phyloP scores from a whole-genome alignment of 208 protist genomes.

The Giardia muris region DNA sequence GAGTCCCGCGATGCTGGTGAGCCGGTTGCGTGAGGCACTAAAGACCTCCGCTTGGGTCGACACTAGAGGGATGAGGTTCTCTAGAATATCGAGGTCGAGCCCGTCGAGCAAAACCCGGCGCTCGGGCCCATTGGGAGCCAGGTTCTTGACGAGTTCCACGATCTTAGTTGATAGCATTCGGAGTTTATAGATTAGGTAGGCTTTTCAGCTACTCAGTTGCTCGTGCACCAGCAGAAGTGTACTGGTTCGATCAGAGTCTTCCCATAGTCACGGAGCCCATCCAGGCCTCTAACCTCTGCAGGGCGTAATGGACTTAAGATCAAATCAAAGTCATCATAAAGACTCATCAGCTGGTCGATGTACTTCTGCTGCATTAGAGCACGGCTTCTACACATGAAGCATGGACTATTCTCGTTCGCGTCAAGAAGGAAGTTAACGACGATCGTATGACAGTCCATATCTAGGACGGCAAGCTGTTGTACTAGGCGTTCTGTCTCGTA shows the following conservation, averaged over 20 bases:
- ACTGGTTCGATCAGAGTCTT: background rate
- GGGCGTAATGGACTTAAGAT: background rate
- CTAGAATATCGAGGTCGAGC: no score
- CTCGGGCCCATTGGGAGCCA: no score
- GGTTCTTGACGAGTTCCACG: no score
- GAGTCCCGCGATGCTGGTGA: background rate
- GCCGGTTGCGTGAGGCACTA: no score
- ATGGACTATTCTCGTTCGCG: background rate
- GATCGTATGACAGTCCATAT: constrained; percentile 60
- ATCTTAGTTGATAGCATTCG: no score
- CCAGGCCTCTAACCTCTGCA: constrained; percentile 16
- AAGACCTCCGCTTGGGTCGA: no score
- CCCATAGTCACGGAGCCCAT: background rate
- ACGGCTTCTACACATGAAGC: background rate
- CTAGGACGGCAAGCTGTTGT: constrained; percentile 69
- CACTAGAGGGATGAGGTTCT: no score
- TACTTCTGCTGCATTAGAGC: constrained; percentile 26
- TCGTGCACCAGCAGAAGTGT: background rate
- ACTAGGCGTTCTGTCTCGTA: constrained; percentile 94
- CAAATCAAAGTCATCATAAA: constrained; percentile 31
- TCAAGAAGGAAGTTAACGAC: constrained; percentile 29
- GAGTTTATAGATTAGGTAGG: no score
- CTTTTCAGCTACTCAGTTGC: no score
- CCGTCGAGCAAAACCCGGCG: no score
- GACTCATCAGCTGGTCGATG: constrained; percentile 15